Evolutionary conservation across 1,139 yeast species (phyloP).

Genomic region (Protomyces pachydermus): DNA sequence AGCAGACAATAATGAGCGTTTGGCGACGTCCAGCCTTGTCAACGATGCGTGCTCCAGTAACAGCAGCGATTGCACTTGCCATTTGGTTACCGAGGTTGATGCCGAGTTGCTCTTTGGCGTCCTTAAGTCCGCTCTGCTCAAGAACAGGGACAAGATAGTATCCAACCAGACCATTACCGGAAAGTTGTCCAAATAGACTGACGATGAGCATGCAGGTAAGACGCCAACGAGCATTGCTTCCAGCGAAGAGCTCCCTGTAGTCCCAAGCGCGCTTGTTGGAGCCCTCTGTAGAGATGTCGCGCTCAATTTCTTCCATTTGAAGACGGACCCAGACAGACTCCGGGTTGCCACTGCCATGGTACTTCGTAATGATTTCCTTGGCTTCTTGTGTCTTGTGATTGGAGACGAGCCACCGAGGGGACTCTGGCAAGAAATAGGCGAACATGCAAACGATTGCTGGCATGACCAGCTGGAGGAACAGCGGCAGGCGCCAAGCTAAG

Average conservation of each 20-base stretch:
- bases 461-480: constrained; percentile 41
- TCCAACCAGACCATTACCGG: constrained; percentile 45
- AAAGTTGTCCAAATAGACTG: constrained; percentile 44
- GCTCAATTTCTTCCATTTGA: constrained; percentile 34
- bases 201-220: constrained; percentile 42
- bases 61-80: constrained; percentile 41
- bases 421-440: constrained; percentile 47
- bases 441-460: constrained; percentile 40
- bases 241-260: constrained; percentile 43
- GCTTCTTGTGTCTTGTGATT: constrained; percentile 53
- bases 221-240: constrained; percentile 41
- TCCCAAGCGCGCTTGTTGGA: constrained; percentile 31
- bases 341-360: constrained; percentile 36
- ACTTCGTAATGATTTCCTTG: constrained; percentile 26
- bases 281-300: constrained; percentile 32
- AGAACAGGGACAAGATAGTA: constrained; percentile 47
- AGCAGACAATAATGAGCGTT: constrained; percentile 37
- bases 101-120: constrained; percentile 39
- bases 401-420: constrained; percentile 69
- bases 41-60: constrained; percentile 38
- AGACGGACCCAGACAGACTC: constrained; percentile 30
- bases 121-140: constrained; percentile 46
- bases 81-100: constrained; percentile 37
- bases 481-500: constrained; percentile 36
- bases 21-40: constrained; percentile 42